Conservation (phyloP, 2,329 filamentous ascomycete species). For the Aspergillus clavatus region DNA sequence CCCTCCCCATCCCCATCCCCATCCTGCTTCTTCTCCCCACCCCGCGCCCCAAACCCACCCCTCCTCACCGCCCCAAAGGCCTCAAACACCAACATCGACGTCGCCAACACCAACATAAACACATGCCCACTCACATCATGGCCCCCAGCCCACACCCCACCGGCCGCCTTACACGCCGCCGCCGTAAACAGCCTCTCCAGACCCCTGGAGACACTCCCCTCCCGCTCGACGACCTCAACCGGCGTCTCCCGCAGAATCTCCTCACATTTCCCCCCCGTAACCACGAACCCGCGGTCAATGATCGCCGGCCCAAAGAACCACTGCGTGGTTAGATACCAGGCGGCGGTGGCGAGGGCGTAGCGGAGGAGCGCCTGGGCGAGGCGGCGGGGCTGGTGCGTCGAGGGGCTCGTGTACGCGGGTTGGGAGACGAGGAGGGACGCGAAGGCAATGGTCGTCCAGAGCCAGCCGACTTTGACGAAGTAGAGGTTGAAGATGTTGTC, state of each 20-base stretch:
- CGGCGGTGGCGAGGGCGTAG: constrained; percentile 66
- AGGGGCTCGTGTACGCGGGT: constrained; percentile 49
- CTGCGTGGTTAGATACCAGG: constrained; percentile 86
- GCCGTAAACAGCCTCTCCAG: constrained; percentile 59
- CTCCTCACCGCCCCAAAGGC: constrained; percentile 54
- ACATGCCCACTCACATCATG: constrained; percentile 96
- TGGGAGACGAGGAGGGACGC: constrained; percentile 65
- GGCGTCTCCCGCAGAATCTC: constrained; percentile 47
- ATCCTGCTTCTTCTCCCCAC: constrained; percentile 33
- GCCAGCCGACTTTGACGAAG: constrained; percentile 95
- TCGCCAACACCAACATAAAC: constrained; percentile 82
- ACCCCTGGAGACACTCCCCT: constrained; percentile 24
- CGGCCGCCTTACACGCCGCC: constrained; percentile 74
- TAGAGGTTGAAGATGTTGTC: constrained; percentile 85
- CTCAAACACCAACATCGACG: constrained; percentile 76
- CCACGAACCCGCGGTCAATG: constrained; percentile 83
- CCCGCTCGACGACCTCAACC: constrained; percentile 9
- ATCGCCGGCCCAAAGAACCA: constrained; percentile 93
- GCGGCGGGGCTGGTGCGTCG: constrained; percentile 38
- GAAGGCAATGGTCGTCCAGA: constrained; percentile 78
- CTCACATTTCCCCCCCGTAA: constrained; percentile 82
- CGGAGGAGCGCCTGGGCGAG: constrained; percentile 59
- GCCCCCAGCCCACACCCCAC: constrained; percentile 84
- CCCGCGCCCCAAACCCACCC: constrained; percentile 45
- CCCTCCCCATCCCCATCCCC: constrained; percentile 15